Evolutionary conservation across 2,329 filamentous ascomycete genomes (phyloP).

Genomic region (Arthroderma sp.): DNA sequence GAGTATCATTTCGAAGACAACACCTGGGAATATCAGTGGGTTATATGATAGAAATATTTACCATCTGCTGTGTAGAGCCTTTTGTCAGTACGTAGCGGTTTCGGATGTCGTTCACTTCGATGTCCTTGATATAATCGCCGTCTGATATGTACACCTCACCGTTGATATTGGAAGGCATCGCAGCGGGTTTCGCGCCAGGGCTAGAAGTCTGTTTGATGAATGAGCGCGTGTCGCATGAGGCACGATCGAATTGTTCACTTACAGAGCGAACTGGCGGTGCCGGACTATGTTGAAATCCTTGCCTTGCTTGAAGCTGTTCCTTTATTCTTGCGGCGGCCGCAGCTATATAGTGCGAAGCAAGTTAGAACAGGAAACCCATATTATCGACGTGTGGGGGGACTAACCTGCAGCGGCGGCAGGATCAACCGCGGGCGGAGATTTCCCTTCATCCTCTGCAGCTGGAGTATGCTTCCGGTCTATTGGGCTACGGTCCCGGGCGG

Average conservation of each 20-base stretch:
- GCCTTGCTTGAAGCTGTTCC: constrained; percentile 70
- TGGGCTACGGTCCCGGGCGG: constrained; percentile 69
- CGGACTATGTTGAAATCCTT: constrained; percentile 80
- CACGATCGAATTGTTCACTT: constrained; percentile 13
- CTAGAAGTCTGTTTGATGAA: constrained; percentile 27
- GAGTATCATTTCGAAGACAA: too few species aligned
- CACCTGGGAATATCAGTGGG: constrained; percentile 52
- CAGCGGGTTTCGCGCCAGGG: constrained; percentile 42
- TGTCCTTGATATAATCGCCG: constrained; percentile 96
- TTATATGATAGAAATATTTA: constrained; percentile 64
- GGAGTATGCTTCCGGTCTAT: constrained; percentile 42
- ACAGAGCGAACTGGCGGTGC: constrained; percentile 64
- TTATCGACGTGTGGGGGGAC: constrained; percentile 9
- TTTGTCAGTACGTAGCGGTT: constrained; percentile 97
- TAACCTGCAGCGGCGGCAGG: constrained; percentile 67
- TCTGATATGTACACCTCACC: constrained; percentile 88
- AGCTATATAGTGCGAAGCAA: constrained; percentile 38
- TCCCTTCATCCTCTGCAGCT: constrained; percentile 28
- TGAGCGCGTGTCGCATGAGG: too few species aligned
- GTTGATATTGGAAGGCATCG: constrained; percentile 51
- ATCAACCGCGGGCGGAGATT: constrained; percentile 42
- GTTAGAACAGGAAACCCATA: constrained; percentile 7
- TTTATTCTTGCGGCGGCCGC: constrained; percentile 83
- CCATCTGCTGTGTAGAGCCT: constrained; percentile 96
- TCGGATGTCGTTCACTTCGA: constrained; percentile 94